Base-by-base conservation (phyloP, 1,284 basidiomycete genomes). In the Pseudozyma sp. region DNA sequence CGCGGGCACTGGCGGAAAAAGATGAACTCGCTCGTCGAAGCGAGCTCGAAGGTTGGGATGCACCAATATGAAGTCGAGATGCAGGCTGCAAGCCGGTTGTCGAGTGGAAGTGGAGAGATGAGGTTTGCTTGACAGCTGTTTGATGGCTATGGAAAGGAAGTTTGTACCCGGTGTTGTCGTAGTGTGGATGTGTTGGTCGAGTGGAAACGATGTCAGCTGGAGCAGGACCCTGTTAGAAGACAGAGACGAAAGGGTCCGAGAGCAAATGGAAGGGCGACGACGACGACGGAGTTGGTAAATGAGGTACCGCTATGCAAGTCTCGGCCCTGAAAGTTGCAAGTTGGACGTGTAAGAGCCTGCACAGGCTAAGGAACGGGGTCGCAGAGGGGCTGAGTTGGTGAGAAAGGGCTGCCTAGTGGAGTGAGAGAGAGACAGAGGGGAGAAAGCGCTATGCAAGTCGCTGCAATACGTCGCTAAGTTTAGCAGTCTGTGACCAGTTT, bases 11-110 rank as follows among this genome's bases (percentile, higher is more conserved):
- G 39, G 9, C 31, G 39, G 13, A 11, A 24, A 52, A 43, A 51
- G 52, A 59, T 64, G 67, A 53, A 49, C 31, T 35, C 60, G 67
- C 67, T 64, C 67, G 61, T 53, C 67, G 17, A 55, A 16, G 54
- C 67, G 67, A 69, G 67, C 67, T 49, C 13, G 37, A 47, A 33
- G 42, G 29, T 29, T 9, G n/a, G 16, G 45, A 51, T 60, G 67
- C 61, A 64, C 60, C 67, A 63, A 56, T 60, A 69, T 69, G 61
- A 69, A 60, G 46, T 64, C 9, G 57, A 53, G 29, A 39, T 49
- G 61, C 29, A 61, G 51, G 57, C 68, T 57, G 53, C 49, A 54
- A 45, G 62, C 68, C 68, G 14, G 53, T 49, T 57, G 54, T 4
- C 24, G 24, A 24, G 24, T 1, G 5, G 33, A 40, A 51, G 51